phyloP scores from a whole-genome alignment of 2,329 filamentous ascomycete genomes.

The Scortechinia acanthostroma region DNA sequence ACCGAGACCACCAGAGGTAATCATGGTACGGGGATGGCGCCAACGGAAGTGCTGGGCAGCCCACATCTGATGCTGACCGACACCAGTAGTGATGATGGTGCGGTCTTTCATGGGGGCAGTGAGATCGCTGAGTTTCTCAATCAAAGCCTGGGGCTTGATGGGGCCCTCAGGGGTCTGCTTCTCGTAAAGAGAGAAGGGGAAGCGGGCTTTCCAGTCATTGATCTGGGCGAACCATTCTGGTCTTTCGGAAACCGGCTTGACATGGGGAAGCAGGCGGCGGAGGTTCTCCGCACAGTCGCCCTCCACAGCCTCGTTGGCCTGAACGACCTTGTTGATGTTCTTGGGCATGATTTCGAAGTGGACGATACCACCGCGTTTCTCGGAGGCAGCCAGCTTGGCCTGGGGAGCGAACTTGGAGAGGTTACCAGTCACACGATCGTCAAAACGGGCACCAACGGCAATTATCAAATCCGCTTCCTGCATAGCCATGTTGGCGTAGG shows the following conservation, averaged over 20 bases:
- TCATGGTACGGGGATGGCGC: constrained; percentile 84
- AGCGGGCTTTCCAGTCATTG: constrained; percentile 80
- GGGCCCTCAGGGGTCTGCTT: constrained; percentile 66
- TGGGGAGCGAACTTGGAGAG: constrained; percentile 82
- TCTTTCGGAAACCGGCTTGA: constrained; percentile 60
- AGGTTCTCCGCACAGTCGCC: constrained; percentile 83
- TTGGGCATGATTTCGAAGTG: constrained; percentile 99
- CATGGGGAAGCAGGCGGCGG: constrained; percentile 63
- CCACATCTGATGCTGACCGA: constrained; percentile 99
- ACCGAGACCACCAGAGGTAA: constrained; percentile 90
- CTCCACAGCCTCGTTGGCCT: constrained; percentile 90
- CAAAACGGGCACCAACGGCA: constrained; percentile 86
- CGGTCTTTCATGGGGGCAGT: constrained; percentile 73
- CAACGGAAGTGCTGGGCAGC: constrained; percentile 93
- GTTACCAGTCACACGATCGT: constrained; percentile 83
- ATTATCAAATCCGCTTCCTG: constrained; percentile 95
- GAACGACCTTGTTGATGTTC: constrained; percentile 99
- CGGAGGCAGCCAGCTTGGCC: constrained; percentile 75
- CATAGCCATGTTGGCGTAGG: constrained; percentile 96
- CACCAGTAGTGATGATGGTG: constrained; percentile 86
- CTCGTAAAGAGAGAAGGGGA: constrained; percentile 79
- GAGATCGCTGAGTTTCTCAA: constrained; percentile 81
- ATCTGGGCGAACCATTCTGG: constrained; percentile 87
- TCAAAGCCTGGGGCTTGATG: constrained; percentile 91
- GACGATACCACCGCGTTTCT: constrained; percentile 85